These are phyloP conservation scores for Fusarium burgessii DNA, from an alignment of 2,329 filamentous ascomycete genomes.

Conservation along the genomic window DNA sequence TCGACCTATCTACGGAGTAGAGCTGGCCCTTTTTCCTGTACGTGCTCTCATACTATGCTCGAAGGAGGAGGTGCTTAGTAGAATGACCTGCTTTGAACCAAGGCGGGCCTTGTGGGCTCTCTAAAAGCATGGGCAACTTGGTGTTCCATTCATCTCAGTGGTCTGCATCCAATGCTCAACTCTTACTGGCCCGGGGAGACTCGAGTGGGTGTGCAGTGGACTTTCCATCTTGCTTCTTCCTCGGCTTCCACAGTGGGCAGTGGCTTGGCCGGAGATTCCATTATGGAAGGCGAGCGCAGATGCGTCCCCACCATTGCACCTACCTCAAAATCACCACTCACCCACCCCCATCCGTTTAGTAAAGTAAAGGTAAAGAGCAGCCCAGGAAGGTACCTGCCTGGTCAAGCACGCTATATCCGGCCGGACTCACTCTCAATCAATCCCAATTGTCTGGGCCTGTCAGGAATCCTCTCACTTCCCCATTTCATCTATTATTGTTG, in stretches of 20 bases:
- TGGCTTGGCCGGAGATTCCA: constrained; percentile 43
- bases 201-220: constrained; percentile 41
- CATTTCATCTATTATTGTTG: constrained; percentile 31
- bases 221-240: constrained; percentile 46
- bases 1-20: background rate
- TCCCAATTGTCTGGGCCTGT: constrained; percentile 24
- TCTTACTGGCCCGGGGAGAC: constrained; percentile 30
- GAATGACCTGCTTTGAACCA: constrained; percentile 33
- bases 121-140: constrained; percentile 24
- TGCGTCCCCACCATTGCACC: constrained; percentile 37
- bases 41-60: constrained; percentile 36
- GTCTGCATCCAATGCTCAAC: constrained; percentile 5
- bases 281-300: constrained; percentile 38
- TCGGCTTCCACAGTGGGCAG: constrained; percentile 43
- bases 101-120: constrained; percentile 36
- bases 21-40: constrained; percentile 17
- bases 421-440: constrained; percentile 16
- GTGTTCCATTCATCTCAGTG: constrained; percentile 35
- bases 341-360: constrained; percentile 1
- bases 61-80: constrained; percentile 44
- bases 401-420: constrained; percentile 39
- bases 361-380: too few species aligned
- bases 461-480: constrained; percentile 40
- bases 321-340: constrained; percentile 39
- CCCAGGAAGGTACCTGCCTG: constrained; percentile 22